A percentile compares a stretch with the other conserved stretches of the same genome.
Evolutionary conservation across 2,329 filamentous ascomycete species (phyloP).

Genomic region (Stylonectria norvegica): DNA sequence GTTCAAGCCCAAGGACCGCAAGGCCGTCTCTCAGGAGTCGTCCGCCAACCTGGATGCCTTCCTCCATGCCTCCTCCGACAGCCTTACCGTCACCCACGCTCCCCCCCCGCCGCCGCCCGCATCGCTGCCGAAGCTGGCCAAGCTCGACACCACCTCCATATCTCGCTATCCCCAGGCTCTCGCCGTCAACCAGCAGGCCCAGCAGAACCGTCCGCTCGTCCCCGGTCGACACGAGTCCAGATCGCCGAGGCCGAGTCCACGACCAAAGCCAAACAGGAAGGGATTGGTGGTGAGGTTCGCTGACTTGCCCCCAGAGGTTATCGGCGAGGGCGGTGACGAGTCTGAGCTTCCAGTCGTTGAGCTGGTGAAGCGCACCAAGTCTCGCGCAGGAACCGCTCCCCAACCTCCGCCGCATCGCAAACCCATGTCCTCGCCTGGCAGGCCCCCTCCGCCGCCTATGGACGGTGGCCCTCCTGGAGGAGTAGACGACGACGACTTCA

Average conservation of each 20-base stretch:
- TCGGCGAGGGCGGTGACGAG: conserved; percentile 90
- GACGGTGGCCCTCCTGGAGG: conserved; percentile 7
- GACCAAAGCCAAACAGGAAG: conserved; percentile 53
- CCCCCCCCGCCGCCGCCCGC: conserved; percentile 43
- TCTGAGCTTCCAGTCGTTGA: conserved; percentile 68
- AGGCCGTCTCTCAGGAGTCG: conserved; percentile 33
- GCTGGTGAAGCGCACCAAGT: conserved; percentile 58
- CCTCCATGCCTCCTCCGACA: conserved; percentile 54
- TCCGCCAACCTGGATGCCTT: conserved; percentile 56
- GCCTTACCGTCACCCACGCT: conserved; percentile 51
- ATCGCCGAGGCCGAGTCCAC: conserved; percentile 44
- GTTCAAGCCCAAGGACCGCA: conserved; percentile 48
- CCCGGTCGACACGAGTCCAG: conserved; percentile 38
- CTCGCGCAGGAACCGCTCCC: conserved; percentile 34
- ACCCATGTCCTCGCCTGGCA: conserved; percentile 9
- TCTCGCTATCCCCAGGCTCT: conserved; percentile 55
- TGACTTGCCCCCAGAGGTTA: conserved; percentile 70
- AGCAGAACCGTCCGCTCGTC: conserved; percentile 43
- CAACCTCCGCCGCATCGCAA: conserved; percentile 28
- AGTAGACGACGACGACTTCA: conserved; percentile 42
- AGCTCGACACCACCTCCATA: conserved; percentile 54
- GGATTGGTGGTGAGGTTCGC: conserved; percentile 73
- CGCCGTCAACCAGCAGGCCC: conserved; percentile 41
- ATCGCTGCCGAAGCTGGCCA: conserved; percentile 47
- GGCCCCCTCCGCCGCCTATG: conserved; percentile 13